phyloP scores from a whole-genome alignment of 2,329 filamentous ascomycete genomes.

The Alternaria viburni region DNA sequence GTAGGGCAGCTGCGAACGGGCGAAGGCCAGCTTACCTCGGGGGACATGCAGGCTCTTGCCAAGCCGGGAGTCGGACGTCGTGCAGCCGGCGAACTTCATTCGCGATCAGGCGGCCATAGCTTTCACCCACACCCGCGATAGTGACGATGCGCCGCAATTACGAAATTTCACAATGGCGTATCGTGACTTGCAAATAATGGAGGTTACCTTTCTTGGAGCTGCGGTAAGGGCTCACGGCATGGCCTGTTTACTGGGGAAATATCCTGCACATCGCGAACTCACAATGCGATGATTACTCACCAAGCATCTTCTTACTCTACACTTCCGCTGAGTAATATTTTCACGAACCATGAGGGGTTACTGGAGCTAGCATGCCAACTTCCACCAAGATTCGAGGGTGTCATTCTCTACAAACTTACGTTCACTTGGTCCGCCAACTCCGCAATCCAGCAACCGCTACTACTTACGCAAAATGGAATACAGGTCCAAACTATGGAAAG shows the following conservation, averaged over 20 bases:
- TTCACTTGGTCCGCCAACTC: not conserved
- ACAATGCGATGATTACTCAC: not conserved
- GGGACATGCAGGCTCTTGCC: slow-evolving; percentile 15
- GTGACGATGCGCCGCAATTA: not conserved
- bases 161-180: not conserved
- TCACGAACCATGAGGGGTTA: not conserved
- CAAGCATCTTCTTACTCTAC: not conserved
- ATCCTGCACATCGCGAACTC: not conserved
- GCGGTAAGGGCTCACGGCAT: not conserved
- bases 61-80: slow-evolving; percentile 14
- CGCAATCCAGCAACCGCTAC: not conserved
- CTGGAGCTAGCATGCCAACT: not conserved
- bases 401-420: not conserved
- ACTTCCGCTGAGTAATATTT: not conserved
- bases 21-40: slow-evolving; percentile 13
- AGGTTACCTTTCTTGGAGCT: no score
- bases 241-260: not conserved
- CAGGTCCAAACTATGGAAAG: not conserved
- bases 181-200: not conserved
- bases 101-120: not conserved
- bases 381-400: not conserved
- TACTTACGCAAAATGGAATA: not conserved
- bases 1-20: not conserved
- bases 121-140: not conserved
- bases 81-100: not conserved